phyloP scores from a whole-genome alignment of 345 rosid genomes.

The Acer yangbiense region DNA sequence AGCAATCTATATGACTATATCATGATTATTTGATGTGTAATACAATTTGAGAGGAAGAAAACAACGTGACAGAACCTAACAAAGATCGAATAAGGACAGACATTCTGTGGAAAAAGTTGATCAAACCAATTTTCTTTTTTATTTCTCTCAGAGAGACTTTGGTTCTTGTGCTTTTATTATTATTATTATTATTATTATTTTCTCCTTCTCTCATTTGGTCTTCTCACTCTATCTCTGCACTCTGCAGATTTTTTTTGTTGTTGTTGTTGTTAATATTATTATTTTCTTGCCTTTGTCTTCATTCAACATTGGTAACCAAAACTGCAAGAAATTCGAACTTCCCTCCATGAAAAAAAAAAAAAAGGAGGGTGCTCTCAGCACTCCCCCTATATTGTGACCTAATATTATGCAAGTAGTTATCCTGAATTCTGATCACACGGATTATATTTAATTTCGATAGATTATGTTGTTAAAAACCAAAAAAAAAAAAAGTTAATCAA shows the following conservation, averaged over 20 bases:
- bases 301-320: not conserved
- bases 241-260: not conserved
- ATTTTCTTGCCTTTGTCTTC: not conserved
- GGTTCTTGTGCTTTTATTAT: slow-evolving; percentile 6
- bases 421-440: no score
- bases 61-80: slow-evolving; percentile 12
- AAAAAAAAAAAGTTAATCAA: no score
- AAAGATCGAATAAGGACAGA: slow-evolving; percentile 12
- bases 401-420: no score
- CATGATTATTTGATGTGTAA: no score
- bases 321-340: not conserved
- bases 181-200: not conserved
- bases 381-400: no score
- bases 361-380: no score
- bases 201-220: not conserved
- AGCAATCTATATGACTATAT: no score
- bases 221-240: no score
- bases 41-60: not conserved
- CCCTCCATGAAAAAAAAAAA: not conserved
- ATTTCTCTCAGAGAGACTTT: slow-evolving; percentile 13
- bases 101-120: slow-evolving; percentile 4
- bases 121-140: not conserved
- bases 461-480: no score
- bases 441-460: no score
- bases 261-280: not conserved